Percentiles rank a stretch among this genome's conserved stretches.
These are phyloP conservation scores for Russula griseocarnosa DNA, from an alignment of 768 basidiomycete species.

Conservation along the genomic window DNA sequence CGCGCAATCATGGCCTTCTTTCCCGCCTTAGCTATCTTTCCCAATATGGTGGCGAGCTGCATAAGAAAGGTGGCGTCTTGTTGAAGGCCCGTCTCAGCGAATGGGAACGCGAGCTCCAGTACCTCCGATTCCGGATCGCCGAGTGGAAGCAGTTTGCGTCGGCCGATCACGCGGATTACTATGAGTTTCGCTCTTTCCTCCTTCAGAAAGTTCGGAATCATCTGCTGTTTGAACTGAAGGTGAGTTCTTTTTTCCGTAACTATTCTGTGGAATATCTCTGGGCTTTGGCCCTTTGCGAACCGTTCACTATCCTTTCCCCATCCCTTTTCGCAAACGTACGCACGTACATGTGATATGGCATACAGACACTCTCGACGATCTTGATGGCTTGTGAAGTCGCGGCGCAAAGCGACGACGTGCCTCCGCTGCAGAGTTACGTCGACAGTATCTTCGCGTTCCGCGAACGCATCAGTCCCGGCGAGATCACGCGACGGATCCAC, in stretches of 20 bases:
- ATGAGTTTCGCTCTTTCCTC: conserved; percentile 22
- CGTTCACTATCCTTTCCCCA: background rate
- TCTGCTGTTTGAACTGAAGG: conserved; percentile 27
- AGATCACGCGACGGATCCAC: conserved; percentile 23
- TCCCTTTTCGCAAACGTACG: background rate
- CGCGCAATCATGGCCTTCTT: conserved; percentile 20
- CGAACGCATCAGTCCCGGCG: conserved; percentile 25
- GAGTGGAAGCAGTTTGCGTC: conserved; percentile 27
- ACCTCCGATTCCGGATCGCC: conserved; percentile 27
- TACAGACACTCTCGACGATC: conserved; percentile 26
- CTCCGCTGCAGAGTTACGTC: conserved; percentile 2
- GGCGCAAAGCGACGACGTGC: conserved; percentile 21
- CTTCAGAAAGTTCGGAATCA: conserved; percentile 22
- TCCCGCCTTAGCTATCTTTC: conserved; percentile 10
- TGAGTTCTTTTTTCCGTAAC: background rate
- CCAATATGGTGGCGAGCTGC: conserved; percentile 25
- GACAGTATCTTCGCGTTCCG: conserved; percentile 21
- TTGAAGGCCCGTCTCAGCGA: conserved; percentile 25
- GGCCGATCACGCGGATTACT: conserved; percentile 24
- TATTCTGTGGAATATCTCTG: background rate
- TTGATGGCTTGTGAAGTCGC: conserved; percentile 24
- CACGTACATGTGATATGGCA: background rate
- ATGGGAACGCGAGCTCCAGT: conserved; percentile 28
- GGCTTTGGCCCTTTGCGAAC: background rate
- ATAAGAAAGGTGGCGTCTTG: conserved; percentile 20